Evolutionary conservation across 441 rosid genomes (phyloP).

Genomic region (Bocquillonia castaneifolia): DNA sequence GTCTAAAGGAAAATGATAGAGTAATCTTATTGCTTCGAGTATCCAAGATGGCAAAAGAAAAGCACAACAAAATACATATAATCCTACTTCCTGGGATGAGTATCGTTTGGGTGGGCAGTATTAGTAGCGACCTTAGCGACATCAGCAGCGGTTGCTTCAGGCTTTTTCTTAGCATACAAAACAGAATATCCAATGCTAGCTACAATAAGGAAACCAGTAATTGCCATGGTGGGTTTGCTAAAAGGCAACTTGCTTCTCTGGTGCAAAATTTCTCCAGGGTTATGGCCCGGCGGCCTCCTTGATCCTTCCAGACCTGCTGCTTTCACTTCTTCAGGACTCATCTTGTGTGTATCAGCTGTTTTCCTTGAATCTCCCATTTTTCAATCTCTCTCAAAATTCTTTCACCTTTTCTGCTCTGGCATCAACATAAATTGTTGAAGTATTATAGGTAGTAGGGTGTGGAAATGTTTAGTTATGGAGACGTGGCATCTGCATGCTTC

Average conservation of each 20-base stretch:
- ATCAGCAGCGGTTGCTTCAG: conserved; percentile 55
- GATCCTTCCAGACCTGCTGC: conserved; percentile 56
- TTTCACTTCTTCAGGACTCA: conserved; percentile 49
- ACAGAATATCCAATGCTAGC: conserved; percentile 47
- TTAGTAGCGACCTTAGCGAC: conserved; percentile 53
- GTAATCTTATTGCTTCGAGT: no score
- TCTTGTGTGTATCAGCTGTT: conserved; percentile 59
- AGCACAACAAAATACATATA: not conserved
- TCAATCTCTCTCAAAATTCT: not conserved
- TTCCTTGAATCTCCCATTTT: conserved; percentile 54
- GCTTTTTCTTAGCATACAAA: conserved; percentile 51
- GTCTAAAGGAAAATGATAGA: no score
- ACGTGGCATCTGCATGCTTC: conserved; percentile 26
- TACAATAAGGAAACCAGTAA: conserved; percentile 44
- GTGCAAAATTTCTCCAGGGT: conserved; percentile 57
- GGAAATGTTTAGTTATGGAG: not conserved
- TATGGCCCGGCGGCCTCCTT: conserved; percentile 53
- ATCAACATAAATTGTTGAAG: not conserved
- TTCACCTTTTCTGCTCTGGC: not conserved
- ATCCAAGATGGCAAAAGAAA: not conserved
- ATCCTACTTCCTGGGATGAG: conserved; percentile 53
- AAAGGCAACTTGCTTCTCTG: conserved; percentile 59
- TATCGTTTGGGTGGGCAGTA: conserved; percentile 43
- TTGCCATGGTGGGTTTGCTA: conserved; percentile 45
- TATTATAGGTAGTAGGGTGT: not conserved